These are phyloP conservation scores for Penicillium mononematosum DNA, from an alignment of 495 filamentous ascomycete genomes.

Conservation along the genomic window DNA sequence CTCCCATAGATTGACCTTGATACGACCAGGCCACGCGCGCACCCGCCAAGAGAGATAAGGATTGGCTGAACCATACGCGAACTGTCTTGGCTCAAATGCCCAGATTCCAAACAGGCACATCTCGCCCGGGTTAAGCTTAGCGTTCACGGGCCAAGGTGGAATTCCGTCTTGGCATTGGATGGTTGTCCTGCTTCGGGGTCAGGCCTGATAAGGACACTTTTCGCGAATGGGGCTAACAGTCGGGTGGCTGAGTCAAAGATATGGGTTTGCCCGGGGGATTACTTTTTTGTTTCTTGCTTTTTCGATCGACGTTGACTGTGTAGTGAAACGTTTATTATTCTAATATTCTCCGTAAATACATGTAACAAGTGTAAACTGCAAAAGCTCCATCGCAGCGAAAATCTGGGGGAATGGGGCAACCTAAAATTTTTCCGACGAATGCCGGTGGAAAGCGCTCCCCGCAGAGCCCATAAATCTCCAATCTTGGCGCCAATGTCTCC, in stretches of 20 bases:
- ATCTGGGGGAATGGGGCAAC: not conserved
- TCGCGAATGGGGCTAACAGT: not conserved
- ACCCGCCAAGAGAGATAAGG: slow-evolving; percentile 8
- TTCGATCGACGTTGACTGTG: not conserved
- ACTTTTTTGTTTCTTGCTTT: not conserved
- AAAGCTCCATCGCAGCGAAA: not conserved
- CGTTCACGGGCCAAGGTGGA: not conserved
- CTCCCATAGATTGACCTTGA: not conserved
- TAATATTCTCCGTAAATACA: not conserved
- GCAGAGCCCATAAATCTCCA: not conserved
- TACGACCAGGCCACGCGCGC: not conserved
- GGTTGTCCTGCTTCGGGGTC: not conserved
- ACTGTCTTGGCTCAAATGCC: not conserved
- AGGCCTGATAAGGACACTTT: not conserved
- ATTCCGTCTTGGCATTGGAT: slow-evolving; percentile 3
- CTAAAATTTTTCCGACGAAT: not conserved
- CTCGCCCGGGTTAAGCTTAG: not conserved
- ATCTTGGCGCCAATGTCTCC: slow-evolving; percentile 10
- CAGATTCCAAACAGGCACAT: not conserved
- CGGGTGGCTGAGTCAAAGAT: slow-evolving; percentile 8
- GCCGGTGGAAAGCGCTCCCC: slow-evolving; percentile 10
- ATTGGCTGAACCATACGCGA: not conserved
- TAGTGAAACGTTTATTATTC: not conserved
- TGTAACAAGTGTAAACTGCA: too few relatives aligned
- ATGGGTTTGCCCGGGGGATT: not conserved